These are phyloP conservation scores for Hygrocybe coccinea DNA, from an alignment of 768 basidiomycete genomes.

Conservation along the genomic window DNA sequence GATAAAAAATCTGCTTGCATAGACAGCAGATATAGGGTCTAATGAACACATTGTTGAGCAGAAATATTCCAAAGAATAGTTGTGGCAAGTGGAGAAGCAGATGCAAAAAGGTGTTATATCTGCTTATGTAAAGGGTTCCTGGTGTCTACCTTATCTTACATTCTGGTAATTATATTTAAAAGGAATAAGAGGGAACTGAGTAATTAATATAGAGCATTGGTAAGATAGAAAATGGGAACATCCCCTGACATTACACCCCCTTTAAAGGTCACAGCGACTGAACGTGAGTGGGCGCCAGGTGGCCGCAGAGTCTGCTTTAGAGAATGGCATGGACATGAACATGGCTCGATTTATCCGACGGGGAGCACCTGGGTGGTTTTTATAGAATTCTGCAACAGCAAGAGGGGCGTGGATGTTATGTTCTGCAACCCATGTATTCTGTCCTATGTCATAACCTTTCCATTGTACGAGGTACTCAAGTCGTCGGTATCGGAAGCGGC, in stretches of 20 bases:
- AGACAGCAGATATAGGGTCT: no score
- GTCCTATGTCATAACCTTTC: slow-evolving; percentile 3
- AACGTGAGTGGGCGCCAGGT: neutral
- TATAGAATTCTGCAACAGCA: neutral
- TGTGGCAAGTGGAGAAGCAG: no score
- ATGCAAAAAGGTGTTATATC: no score
- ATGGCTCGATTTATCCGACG: neutral
- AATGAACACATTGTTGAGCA: no score
- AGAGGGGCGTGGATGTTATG: slow-evolving; percentile 14
- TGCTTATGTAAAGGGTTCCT: no score
- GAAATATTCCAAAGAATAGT: no score
- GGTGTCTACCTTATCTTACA: no score
- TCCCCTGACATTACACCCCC: neutral
- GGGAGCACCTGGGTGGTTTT: neutral
- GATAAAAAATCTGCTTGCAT: no score
- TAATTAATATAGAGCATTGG: no score
- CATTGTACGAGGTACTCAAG: slow-evolving; percentile 13
- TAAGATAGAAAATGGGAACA: no score
- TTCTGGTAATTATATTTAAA: no score
- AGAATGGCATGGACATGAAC: neutral
- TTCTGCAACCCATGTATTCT: neutral
- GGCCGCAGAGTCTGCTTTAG: neutral
- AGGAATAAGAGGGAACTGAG: no score
- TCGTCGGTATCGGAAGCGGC: neutral
- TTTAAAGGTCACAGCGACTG: neutral